These are phyloP conservation scores for Aegilops speltoides DNA, from an alignment of 176 grass and related monocot species.

Conservation along the genomic window DNA sequence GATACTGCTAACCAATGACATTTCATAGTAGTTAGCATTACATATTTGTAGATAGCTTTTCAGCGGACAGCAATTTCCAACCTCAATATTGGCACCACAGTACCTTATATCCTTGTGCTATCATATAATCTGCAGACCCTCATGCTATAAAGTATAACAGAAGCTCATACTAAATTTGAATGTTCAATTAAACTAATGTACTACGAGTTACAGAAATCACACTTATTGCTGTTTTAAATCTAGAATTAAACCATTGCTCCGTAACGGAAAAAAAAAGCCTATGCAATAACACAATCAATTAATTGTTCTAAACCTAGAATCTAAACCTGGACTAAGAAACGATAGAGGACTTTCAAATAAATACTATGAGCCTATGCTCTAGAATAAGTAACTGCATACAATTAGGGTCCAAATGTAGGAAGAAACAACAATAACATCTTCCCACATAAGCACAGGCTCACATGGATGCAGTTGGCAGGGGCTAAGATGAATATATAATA, in stretches of 20 bases:
- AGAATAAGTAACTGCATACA: slow-evolving; percentile 1
- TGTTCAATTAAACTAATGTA: background rate
- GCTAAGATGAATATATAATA: background rate
- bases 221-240: background rate
- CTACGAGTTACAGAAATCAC: background rate
- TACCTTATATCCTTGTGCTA: background rate
- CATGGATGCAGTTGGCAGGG: background rate
- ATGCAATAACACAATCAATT: slow-evolving; percentile 15
- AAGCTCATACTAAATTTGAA: background rate
- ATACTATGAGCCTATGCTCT: background rate
- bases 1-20: background rate
- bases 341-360: background rate
- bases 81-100: background rate
- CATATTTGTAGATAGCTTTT: background rate
- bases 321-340: background rate
- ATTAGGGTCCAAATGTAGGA: background rate
- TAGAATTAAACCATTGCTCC: slow-evolving; percentile 4
- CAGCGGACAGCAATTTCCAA: background rate
- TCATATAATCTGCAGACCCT: background rate
- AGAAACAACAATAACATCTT: slow-evolving; percentile 14
- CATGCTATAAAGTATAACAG: too few species aligned
- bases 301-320: background rate
- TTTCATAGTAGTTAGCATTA: background rate
- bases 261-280: background rate
- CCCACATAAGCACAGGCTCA: slow-evolving; percentile 13